These are phyloP conservation scores for Colletotrichum viniferum DNA, from an alignment of 2,329 filamentous ascomycete genomes.

Conservation along the genomic window DNA sequence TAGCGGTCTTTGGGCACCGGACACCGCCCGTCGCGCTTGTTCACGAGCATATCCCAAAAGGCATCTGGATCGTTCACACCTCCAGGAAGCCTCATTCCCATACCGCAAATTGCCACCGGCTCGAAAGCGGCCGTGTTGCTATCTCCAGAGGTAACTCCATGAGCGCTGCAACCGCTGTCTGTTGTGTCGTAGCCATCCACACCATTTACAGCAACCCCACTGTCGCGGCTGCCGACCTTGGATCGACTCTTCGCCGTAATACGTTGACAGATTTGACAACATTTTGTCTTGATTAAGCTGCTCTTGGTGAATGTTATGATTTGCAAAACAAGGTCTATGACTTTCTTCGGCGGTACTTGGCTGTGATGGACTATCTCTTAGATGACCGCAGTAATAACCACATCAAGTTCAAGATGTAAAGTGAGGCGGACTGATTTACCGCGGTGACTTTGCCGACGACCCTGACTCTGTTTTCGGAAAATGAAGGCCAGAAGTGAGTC, in stretches of 20 bases:
- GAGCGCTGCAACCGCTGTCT: neutral
- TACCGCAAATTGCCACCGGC: neutral
- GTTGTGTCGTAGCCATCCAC: neutral
- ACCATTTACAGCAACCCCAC: neutral
- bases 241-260: neutral
- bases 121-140: neutral
- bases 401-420: fast-evolving
- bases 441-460: neutral
- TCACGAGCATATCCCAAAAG: constrained; percentile 4
- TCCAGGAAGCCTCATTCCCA: neutral
- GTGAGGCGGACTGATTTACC: neutral
- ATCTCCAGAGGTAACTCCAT: neutral
- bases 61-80: neutral
- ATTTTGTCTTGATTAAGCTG: neutral
- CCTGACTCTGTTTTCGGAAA: neutral
- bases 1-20: neutral
- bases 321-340: neutral
- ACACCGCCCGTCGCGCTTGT: neutral
- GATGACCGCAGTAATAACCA: fast-evolving
- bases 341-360: neutral
- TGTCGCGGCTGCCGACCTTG: neutral
- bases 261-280: neutral
- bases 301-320: neutral
- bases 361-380: neutral
- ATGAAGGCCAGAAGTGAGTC: fast-evolving